Evolutionary conservation across 805 yeast genomes (phyloP).

Genomic region (Barnettozyma vustinii): DNA sequence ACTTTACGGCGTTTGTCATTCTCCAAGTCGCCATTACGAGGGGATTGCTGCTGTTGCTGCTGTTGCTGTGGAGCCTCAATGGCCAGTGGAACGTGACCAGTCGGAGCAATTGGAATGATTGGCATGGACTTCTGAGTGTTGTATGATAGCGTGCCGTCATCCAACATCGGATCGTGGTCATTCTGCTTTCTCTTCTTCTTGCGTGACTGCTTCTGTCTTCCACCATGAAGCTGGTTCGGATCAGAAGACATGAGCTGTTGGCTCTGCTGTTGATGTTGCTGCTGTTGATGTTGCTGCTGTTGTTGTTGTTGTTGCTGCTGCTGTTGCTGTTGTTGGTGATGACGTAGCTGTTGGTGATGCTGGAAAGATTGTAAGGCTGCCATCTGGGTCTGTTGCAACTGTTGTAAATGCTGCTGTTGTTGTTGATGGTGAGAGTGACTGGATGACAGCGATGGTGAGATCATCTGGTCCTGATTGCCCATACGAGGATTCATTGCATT

Average conservation of each 20-base stretch:
- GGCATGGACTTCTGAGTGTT: neutral
- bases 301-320: conserved; percentile 7
- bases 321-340: conserved; percentile 10
- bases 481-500: conserved; percentile 15
- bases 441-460: conserved; percentile 16
- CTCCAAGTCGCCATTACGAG: conserved; percentile 5
- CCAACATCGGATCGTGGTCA: conserved; percentile 18
- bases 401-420: conserved; percentile 9
- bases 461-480: conserved; percentile 15
- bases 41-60: conserved; percentile 5
- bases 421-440: conserved; percentile 10
- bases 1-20: conserved; percentile 22
- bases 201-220: conserved; percentile 9
- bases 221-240: neutral
- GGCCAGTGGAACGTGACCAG: conserved; percentile 14
- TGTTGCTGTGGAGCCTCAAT: conserved; percentile 1
- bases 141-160: conserved; percentile 13
- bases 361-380: conserved; percentile 5
- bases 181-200: conserved; percentile 14
- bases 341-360: conserved; percentile 10
- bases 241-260: neutral
- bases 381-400: conserved; percentile 6
- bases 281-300: conserved; percentile 3
- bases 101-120: conserved; percentile 6
- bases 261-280: neutral